phyloP scores from a whole-genome alignment of 1,284 basidiomycete genomes.

The Ustilago xerochloae region DNA sequence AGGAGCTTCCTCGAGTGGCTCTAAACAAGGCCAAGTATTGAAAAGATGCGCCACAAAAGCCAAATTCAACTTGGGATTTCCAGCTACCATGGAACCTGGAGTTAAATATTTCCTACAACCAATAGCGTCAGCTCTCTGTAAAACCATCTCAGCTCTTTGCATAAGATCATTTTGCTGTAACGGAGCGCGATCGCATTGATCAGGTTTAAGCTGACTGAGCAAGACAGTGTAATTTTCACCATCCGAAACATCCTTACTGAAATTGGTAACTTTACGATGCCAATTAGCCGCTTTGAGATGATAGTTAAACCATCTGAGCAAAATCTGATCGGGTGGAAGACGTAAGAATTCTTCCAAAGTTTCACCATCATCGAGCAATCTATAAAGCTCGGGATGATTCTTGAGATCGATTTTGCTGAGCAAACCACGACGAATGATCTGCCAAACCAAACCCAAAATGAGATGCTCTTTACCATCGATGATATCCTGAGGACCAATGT shows the following conservation, averaged over 20 bases:
- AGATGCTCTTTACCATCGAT: slow-evolving; percentile 94
- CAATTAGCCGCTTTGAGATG: slow-evolving; percentile 95
- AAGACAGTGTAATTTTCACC: slow-evolving; percentile 97
- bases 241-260: slow-evolving; percentile 92
- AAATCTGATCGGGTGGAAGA: slow-evolving; percentile 94
- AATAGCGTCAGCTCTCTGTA: slow-evolving; percentile 92
- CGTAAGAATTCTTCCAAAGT: slow-evolving; percentile 93
- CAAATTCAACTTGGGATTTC: slow-evolving; percentile 97
- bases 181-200: slow-evolving; percentile 90
- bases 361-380: slow-evolving; percentile 94
- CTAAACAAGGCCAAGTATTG: slow-evolving; percentile 85
- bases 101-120: slow-evolving; percentile 97
- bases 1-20: slow-evolving; percentile 84
- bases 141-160: slow-evolving; percentile 86
- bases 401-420: slow-evolving; percentile 97
- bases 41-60: slow-evolving; percentile 98
- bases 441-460: slow-evolving; percentile 98
- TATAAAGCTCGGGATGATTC: slow-evolving; percentile 94
- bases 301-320: slow-evolving; percentile 98
- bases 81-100: slow-evolving; percentile 86
- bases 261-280: slow-evolving; percentile 83
- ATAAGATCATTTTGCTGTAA: slow-evolving; percentile 85
- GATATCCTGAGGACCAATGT: slow-evolving; percentile 93
- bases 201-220: slow-evolving; percentile 87
- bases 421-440: slow-evolving; percentile 92